Conservation (phyloP, 306 rosid genomes). For the Biancaea sappan region DNA sequence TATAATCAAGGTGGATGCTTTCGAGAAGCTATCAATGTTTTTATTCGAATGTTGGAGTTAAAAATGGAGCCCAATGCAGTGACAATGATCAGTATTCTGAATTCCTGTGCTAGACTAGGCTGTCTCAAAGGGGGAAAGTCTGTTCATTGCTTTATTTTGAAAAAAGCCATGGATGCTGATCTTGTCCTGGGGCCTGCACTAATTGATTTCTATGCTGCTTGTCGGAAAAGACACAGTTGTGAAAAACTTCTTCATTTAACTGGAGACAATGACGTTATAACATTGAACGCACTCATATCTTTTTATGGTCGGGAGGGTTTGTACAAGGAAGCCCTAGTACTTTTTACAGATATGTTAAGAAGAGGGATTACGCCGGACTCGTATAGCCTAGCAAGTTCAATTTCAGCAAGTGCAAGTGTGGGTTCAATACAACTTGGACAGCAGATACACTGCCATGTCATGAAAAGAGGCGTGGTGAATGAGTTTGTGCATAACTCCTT, state of each 20-base stretch:
- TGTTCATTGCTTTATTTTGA: constrained; percentile 69
- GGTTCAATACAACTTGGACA: constrained; percentile 62
- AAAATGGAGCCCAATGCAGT: constrained; percentile 63
- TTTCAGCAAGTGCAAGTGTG: constrained; percentile 71
- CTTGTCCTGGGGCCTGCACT: constrained; percentile 66
- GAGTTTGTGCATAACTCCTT: constrained; percentile 82
- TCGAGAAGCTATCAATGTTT: constrained; percentile 50
- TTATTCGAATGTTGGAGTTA: constrained; percentile 55
- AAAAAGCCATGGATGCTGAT: constrained; percentile 53
- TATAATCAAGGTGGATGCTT: constrained; percentile 57
- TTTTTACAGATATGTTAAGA: constrained; percentile 58
- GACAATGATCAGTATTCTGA: constrained; percentile 59
- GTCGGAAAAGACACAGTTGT: constrained; percentile 48
- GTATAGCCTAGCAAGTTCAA: constrained; percentile 78
- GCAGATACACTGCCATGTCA: constrained; percentile 74
- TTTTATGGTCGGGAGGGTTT: constrained; percentile 63
- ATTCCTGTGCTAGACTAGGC: constrained; percentile 71
- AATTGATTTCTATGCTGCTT: constrained; percentile 71
- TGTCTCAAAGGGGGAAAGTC: constrained; percentile 71
- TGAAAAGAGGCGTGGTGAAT: constrained; percentile 61
- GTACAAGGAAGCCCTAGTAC: constrained; percentile 49
- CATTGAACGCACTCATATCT: constrained; percentile 77
- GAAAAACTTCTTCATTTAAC: constrained; percentile 51
- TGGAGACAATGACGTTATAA: constrained; percentile 49
- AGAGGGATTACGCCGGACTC: constrained; percentile 75